Base-by-base conservation (phyloP, 805 yeast species). In the Metschnikowia picachoensis region DNA sequence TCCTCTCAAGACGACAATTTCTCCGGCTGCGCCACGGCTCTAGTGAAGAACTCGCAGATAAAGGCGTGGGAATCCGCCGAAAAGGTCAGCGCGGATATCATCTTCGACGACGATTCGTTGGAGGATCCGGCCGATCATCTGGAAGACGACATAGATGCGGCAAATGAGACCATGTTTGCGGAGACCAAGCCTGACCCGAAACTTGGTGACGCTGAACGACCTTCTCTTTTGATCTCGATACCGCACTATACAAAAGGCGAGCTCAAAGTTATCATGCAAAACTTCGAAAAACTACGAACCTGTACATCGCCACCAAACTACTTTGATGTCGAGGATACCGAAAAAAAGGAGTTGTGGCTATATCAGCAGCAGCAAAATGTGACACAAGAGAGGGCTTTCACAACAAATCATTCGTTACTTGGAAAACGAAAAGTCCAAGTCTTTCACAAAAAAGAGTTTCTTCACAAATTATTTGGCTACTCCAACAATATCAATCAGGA, bases 31-130 rank as follows among this genome's bases (percentile, higher is more conserved):
- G 20, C 17, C 2, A 38, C 27, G 30, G 41, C 59, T n/a, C 59
- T 63, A 13, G 55, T 70, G 9, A 71, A 67, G 53, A 68, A 66
- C 35, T 66, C 73, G n/a, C 75, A 70, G 51, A 59, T 71, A 11
- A 62, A 64, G 42, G 75, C 75, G 15, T 72, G 77, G 77, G 76
- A 72, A 49, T 62, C 68, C 27, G 76, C 74, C 1, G 76, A 72
- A 47, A 65, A 66, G 49, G 62, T 68, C 36, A 62, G 66, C 45
- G 53, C 58, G 25, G 69, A 63, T 43, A 49, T 70, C 30, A 68
- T 72, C 2, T 70, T 71, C 47, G 70, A 66, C 14, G 48, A 46
- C 16, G 39, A 37, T 4, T 33, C 48, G 12, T 11, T 17, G n/a
- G 30, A 20, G 25, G 25, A 20, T 20, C 5, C 25, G 25, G 25